phyloP scores from a whole-genome alignment of 2,329 filamentous ascomycete species.

The Sclerotinia spermophila region DNA sequence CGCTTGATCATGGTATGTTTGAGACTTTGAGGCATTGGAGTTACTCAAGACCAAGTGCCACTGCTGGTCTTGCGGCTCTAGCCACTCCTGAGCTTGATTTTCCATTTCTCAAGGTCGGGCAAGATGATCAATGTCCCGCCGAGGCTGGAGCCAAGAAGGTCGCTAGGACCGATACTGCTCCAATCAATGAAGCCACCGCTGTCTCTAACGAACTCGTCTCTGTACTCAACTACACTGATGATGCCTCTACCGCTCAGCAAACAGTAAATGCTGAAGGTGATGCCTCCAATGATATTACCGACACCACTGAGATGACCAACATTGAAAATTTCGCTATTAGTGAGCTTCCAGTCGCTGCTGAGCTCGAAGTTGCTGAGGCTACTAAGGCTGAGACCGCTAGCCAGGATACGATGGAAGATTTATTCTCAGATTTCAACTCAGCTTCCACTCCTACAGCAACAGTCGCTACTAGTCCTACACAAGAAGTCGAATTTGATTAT shows the following conservation, averaged over 20 bases:
- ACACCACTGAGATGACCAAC: not conserved
- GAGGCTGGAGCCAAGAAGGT: not conserved
- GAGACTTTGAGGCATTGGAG: not conserved
- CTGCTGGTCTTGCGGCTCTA: not conserved
- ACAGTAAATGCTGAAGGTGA: not conserved
- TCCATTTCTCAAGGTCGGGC: not conserved
- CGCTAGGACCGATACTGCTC: not conserved
- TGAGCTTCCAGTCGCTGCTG: not conserved
- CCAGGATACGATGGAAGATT: not conserved
- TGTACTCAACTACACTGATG: not conserved
- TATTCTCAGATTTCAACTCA: not conserved
- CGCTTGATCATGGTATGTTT: accelerated
- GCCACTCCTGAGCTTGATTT: not conserved
- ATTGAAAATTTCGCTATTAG: not conserved
- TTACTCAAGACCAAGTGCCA: not conserved
- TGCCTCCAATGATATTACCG: not conserved
- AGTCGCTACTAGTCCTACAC: accelerated
- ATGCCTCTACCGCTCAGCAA: not conserved
- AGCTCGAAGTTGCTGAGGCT: not conserved
- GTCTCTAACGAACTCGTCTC: not conserved
- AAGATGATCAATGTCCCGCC: not conserved
- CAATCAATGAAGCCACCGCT: accelerated
- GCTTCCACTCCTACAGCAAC: not conserved
- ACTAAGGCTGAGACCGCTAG: not conserved
- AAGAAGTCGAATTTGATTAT: not conserved